These are phyloP conservation scores for Chrysoporthe austroafricana DNA, from an alignment of 2,329 filamentous ascomycete genomes.

Conservation along the genomic window DNA sequence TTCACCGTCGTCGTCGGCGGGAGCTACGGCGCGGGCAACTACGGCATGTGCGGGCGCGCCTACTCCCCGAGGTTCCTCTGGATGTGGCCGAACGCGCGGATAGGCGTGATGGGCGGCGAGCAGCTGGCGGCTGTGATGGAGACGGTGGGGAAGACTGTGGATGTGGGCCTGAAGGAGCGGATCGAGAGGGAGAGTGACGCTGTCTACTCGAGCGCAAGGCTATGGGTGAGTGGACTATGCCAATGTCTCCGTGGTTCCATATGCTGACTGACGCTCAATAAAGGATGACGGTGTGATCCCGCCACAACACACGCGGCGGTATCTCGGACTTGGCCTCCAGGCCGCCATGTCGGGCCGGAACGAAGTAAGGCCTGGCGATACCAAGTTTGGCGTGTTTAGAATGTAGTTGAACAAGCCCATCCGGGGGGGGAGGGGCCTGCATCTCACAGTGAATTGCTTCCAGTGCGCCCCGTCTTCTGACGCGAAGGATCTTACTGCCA, in stretches of 20 bases:
- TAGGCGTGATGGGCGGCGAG: constrained; percentile 94
- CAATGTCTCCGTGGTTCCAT: neutral
- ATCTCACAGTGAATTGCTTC: neutral
- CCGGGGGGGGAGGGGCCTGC: too few relatives aligned
- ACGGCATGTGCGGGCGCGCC: constrained; percentile 96
- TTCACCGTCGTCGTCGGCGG: constrained; percentile 96
- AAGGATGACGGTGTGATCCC: constrained; percentile 80
- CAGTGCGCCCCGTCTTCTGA: neutral
- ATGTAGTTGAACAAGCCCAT: constrained; percentile 59
- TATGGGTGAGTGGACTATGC: constrained; percentile 68
- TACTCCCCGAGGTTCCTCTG: constrained; percentile 91
- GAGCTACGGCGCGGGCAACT: constrained; percentile 93
- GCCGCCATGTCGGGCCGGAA: constrained; percentile 72
- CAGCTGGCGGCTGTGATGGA: constrained; percentile 94
- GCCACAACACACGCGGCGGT: constrained; percentile 73
- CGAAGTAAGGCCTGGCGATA: constrained; percentile 62
- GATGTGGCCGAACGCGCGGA: constrained; percentile 98
- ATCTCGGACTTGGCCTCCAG: constrained; percentile 73
- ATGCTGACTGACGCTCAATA: constrained; percentile 14
- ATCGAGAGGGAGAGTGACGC: constrained; percentile 93
- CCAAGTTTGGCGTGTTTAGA: constrained; percentile 79
- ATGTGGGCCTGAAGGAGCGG: constrained; percentile 77
- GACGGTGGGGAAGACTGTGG: constrained; percentile 82
- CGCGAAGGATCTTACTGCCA: neutral
- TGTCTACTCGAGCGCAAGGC: constrained; percentile 80